Evolutionary conservation across 2,329 filamentous ascomycete genomes (phyloP).

Genomic region (Onygenales sp.): DNA sequence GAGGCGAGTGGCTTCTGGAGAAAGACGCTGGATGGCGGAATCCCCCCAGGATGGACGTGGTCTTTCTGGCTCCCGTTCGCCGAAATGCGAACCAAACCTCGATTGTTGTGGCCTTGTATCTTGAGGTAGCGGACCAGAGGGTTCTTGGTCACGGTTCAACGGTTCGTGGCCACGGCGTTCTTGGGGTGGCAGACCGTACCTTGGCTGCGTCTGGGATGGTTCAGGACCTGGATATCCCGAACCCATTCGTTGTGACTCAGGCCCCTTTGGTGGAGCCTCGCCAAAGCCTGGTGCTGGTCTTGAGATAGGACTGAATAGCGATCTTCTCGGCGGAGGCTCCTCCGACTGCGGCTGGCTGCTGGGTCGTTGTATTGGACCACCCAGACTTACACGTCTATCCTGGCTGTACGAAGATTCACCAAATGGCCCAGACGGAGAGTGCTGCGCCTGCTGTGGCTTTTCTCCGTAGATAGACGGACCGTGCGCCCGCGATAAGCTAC

Average conservation of each 20-base stretch:
- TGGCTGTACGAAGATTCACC: constrained; percentile 25
- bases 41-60: constrained; percentile 25
- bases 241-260: constrained; percentile 15
- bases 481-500: constrained; percentile 20
- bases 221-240: constrained; percentile 23
- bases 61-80: constrained; percentile 25
- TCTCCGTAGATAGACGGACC: constrained; percentile 26
- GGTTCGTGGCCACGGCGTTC: constrained; percentile 29
- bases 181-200: constrained; percentile 24
- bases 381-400: constrained; percentile 34
- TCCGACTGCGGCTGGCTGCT: constrained; percentile 33
- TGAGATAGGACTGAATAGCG: constrained; percentile 27
- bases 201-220: constrained; percentile 16
- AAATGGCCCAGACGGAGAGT: constrained; percentile 25
- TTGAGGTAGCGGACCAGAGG: constrained; percentile 14
- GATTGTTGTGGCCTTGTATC: constrained; percentile 22
- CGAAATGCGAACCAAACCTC: constrained; percentile 21
- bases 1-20: constrained; percentile 29
- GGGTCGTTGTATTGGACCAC: constrained; percentile 32
- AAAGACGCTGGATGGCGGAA: constrained; percentile 27
- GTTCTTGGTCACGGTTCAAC: constrained; percentile 25
- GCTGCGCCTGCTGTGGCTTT: constrained; percentile 21
- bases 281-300: constrained; percentile 18
- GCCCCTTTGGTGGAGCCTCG: constrained; percentile 16
- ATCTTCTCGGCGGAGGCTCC: constrained; percentile 22